Base-by-base conservation (phyloP, 139 green algal species). In the Yamagishiella unicocca region DNA sequence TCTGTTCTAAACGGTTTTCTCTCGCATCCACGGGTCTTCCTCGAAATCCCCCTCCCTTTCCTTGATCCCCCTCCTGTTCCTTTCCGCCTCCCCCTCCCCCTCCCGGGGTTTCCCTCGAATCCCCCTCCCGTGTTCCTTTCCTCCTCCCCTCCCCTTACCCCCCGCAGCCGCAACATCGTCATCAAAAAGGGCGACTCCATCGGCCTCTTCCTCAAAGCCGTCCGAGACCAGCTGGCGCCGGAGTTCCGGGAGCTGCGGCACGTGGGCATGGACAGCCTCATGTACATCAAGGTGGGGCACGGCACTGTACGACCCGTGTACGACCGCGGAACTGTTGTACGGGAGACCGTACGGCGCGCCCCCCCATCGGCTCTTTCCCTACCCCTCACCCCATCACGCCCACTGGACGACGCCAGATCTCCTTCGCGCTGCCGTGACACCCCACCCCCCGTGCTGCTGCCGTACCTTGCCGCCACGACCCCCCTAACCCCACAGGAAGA, bases 201-300 rank as follows among this genome's bases (percentile, higher is more conserved):
- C 14, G 93, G 88, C 29, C 83, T 91, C 17, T 99, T 99, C 87
- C 92, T 99, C 35, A 95, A 95, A 77, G 88, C 91, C 0, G 98
- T 97, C 54, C 91, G 95, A 31, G 94, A 98, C 77, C 95, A 99
- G 93, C 93, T 99, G 75, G 87, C 90, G 22, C 73, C 91, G 21
- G 92, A 98, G 58, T 99, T 99, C 90, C 90, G 96, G 42, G 97
- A 99, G 89, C 83, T 99, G 75, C 90, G 95, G 24, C 88, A 92
- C 14, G 88, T 89, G 35, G 83, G 86, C 40, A 89, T 96, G 43
- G 94, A 96, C 78, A 97, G 95, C 77, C 90, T 99, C 66, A 96
- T 99, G 93, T 99, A 99, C 91, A 93, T 99, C 84, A 99, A 99
- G 91, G 93, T 94, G 8, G 72, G 72, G 55, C n/a, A 29, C 55